phyloP scores from a whole-genome alignment of 202 grass and related monocot species.

The Elaeis oleifera region DNA sequence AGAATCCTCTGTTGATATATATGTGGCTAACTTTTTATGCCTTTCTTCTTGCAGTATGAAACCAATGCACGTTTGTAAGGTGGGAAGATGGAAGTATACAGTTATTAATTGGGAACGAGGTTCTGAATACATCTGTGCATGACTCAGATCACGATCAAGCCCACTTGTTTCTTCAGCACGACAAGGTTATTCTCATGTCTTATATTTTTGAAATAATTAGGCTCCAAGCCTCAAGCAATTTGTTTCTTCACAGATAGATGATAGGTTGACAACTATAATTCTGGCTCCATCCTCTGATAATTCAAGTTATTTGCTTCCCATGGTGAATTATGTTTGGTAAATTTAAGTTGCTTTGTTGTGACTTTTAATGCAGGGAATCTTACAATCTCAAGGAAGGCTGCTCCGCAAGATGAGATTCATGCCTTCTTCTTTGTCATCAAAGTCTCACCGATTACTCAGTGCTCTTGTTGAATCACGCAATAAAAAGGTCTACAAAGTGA shows the following conservation, averaged over 20 bases:
- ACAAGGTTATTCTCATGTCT: slow-evolving; percentile 42
- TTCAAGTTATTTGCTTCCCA: too few relatives aligned
- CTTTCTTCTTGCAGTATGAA: slow-evolving; percentile 40
- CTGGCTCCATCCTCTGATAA: too few relatives aligned
- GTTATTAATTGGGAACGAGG: slow-evolving; percentile 93
- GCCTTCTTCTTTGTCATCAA: slow-evolving; percentile 96
- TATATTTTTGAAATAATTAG: slow-evolving; percentile 1
- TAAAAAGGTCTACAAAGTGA: slow-evolving; percentile 91
- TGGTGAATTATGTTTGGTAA: too few relatives aligned
- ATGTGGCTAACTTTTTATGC: too few relatives aligned
- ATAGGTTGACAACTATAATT: not conserved
- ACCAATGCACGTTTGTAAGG: slow-evolving; percentile 96
- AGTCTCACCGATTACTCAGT: slow-evolving; percentile 80
- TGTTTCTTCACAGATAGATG: not conserved
- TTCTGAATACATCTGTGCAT: slow-evolving; percentile 92
- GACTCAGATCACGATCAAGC: slow-evolving; percentile 84
- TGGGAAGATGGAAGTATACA: slow-evolving; percentile 97
- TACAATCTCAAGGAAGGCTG: slow-evolving; percentile 98
- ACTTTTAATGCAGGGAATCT: slow-evolving; percentile 57
- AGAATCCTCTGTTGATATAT: too few relatives aligned
- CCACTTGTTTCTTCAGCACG: slow-evolving; percentile 79
- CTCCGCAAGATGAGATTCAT: slow-evolving; percentile 89
- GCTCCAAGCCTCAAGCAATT: not conserved
- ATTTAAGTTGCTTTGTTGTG: slow-evolving; percentile 24
- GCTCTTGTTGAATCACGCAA: slow-evolving; percentile 94